These are phyloP conservation scores for Carex arenaria DNA, from an alignment of 202 grass and related monocot genomes.

Conservation along the genomic window DNA sequence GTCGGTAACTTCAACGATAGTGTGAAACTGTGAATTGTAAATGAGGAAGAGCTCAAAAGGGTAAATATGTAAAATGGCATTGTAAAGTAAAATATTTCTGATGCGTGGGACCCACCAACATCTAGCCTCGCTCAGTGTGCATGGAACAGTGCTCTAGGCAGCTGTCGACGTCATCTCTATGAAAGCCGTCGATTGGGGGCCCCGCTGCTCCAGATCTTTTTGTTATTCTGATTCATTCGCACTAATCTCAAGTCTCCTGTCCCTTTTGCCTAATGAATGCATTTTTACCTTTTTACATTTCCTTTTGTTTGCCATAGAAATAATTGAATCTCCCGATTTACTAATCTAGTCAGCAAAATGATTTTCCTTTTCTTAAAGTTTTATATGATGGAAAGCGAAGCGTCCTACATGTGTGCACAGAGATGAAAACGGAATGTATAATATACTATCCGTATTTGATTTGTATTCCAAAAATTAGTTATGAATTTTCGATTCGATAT, in stretches of 20 bases:
- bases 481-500: too few relatives aligned
- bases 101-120: neutral
- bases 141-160: conserved; percentile 8
- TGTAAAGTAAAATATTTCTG: neutral
- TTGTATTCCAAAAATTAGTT: too few relatives aligned
- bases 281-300: neutral
- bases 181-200: conserved; percentile 12
- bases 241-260: neutral
- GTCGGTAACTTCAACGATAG: too few relatives aligned
- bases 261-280: neutral
- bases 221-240: neutral
- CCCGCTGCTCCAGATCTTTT: neutral
- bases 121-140: neutral
- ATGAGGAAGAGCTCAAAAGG: neutral
- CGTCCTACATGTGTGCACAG: too few relatives aligned
- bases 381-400: too few relatives aligned
- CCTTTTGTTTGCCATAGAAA: neutral
- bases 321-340: too few relatives aligned
- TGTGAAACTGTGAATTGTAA: too few relatives aligned
- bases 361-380: too few relatives aligned
- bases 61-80: neutral
- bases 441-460: too few relatives aligned
- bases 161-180: conserved; percentile 3
- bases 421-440: too few relatives aligned
- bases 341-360: too few relatives aligned